Percentiles rank a stretch among this genome's conserved stretches.
These are phyloP conservation scores for Graphilbum ipis-grandicollis DNA, from an alignment of 2,329 filamentous ascomycete species.

Conservation along the genomic window DNA sequence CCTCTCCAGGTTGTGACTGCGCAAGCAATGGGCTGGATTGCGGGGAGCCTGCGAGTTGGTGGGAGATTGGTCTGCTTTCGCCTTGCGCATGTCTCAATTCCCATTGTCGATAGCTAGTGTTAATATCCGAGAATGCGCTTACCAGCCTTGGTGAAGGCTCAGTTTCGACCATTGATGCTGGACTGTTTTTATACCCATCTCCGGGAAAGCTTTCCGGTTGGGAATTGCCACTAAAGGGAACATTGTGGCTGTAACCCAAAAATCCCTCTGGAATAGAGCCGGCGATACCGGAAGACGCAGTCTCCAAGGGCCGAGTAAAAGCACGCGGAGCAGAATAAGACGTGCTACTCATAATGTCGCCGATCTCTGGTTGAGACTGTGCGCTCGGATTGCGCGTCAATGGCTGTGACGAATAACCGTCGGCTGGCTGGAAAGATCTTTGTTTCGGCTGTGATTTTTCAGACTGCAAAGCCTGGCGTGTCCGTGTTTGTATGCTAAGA, in stretches of 20 bases:
- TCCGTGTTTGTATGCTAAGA: no score
- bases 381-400: conserved; percentile 29
- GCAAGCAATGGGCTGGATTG: no score
- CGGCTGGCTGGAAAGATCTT: conserved; percentile 1
- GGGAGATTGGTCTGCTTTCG: no score
- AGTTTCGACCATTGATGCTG: not conserved
- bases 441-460: conserved; percentile 1
- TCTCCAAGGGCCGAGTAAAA: not conserved
- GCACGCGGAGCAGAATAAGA: not conserved
- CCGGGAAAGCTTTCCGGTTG: not conserved
- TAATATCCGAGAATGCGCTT: not conserved
- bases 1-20: no score
- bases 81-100: no score
- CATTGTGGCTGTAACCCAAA: not conserved
- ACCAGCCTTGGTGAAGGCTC: no score
- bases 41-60: no score
- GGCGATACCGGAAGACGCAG: not conserved
- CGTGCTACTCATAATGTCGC: no score
- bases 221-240: not conserved
- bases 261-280: not conserved
- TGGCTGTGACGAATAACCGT: conserved; percentile 29
- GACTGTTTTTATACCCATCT: not conserved
- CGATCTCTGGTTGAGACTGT: conserved; percentile 14
- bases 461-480: no score
- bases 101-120: conserved; percentile 9